Evolutionary conservation across 1,284 basidiomycete genomes (phyloP), one percentile per base, ranked within the genome.

Genomic region (Inonotus hispidus): DNA sequence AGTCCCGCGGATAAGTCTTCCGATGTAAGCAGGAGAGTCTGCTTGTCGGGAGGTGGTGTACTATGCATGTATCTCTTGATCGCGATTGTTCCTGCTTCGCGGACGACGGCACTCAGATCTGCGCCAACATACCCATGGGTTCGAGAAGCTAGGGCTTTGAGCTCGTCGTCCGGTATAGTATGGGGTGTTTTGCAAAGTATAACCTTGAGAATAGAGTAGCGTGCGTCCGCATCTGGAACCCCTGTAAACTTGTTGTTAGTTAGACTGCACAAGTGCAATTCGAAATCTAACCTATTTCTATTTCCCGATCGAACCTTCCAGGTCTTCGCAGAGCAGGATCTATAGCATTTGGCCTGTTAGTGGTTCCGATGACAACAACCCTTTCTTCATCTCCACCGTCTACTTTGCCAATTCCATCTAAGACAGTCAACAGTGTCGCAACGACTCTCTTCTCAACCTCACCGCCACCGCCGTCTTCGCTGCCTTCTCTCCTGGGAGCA

Each of bases 111-210:
- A 50, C 88, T 87, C 35, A 99, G 80, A 72, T 99, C 97, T 1
- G 97, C 97, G 7, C 97, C 97, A 53, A 99, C 97, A 70, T 96
- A 99, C 0, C 97, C 97, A 67, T 99, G 95, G 1, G 95, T 95
- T 27, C 86, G 83, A 11, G 82, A 78, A 0, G 95, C 90, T 14
- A 98, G 74, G 0, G 79, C 68, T 23, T 78, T 74, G 1, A 98
- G 80, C 2, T 92, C 84, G 0, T 78, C 76, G 0, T 74, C 69
- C 0, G 82, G 72, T 54, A 98, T 81, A 1, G 77, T 72, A 69
- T 98, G 86, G 0, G 97, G 96, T 4, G 90, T 90, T 65, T 87
- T 88, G 11, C 82, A 70, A 0, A 98, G 82, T 19, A 98, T 77
- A 45, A 97, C 92, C 19, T 84, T 77, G 37, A 99, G 80, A 66